These are phyloP conservation scores for Didymella glomerata DNA, from an alignment of 2,329 filamentous ascomycete species.

Conservation along the genomic window DNA sequence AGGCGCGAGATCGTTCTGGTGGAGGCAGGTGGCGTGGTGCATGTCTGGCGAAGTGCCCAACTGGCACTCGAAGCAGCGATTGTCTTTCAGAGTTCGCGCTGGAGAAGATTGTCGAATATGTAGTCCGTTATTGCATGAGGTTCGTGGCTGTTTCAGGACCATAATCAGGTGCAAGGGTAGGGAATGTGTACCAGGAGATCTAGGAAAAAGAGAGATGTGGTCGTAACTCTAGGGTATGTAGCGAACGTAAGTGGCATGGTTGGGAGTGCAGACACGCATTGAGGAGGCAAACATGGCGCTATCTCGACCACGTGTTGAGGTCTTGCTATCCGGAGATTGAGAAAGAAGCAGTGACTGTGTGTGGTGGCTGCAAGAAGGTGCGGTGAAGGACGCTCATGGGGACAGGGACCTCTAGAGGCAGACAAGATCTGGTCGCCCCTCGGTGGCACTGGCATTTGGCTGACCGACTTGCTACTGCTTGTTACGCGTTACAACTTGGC, in stretches of 20 bases:
- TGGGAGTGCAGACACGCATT: not conserved
- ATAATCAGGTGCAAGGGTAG: constrained; percentile 26
- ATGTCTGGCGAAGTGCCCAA: constrained; percentile 11
- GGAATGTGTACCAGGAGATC: constrained; percentile 17
- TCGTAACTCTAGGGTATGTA: constrained; percentile 17
- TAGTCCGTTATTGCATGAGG: constrained; percentile 20
- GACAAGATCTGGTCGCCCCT: too few species aligned
- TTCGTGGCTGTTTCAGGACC: constrained; percentile 24
- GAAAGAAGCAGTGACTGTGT: constrained; percentile 2
- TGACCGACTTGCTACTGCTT: not conserved
- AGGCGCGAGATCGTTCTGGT: constrained; percentile 33
- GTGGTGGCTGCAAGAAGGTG: not conserved
- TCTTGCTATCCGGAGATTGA: not conserved
- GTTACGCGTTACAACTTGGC: not conserved
- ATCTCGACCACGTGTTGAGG: constrained; percentile 14
- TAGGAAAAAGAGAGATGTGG: constrained; percentile 19
- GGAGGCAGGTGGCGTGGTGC: constrained; percentile 22
- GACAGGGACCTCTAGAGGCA: too few species aligned
- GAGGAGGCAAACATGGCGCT: constrained; percentile 8
- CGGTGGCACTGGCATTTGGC: too few species aligned
- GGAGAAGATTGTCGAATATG: constrained; percentile 17
- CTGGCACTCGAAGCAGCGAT: constrained; percentile 25
- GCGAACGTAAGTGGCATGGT: not conserved
- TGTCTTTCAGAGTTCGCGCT: constrained; percentile 19
- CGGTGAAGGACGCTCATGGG: too few species aligned